Conservation (phyloP, 169 alveolate species). For the Plasmodium gaboni region DNA sequence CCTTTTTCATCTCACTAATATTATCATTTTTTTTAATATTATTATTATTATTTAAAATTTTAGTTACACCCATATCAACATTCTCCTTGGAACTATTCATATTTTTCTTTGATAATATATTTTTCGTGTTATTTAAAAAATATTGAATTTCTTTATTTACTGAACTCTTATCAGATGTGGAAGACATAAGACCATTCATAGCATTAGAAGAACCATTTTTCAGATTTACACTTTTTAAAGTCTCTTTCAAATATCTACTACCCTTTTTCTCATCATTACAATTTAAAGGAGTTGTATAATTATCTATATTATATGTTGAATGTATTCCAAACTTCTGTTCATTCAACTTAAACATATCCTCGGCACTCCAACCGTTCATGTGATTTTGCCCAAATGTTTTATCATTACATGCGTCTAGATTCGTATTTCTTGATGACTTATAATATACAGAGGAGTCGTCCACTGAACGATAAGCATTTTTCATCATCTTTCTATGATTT, state of each 20-base stretch:
- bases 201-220: not conserved
- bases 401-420: conserved; percentile 71
- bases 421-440: conserved; percentile 16
- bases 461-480: conserved; percentile 3
- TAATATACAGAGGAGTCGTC: conserved; percentile 56
- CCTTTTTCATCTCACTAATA: not conserved
- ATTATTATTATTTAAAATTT: not conserved
- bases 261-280: conserved; percentile 26
- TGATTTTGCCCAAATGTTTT: conserved; percentile 84
- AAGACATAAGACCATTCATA: not conserved
- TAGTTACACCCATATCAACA: not conserved
- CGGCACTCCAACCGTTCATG: conserved; percentile 89
- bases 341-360: conserved; percentile 91
- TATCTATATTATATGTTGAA: conserved; percentile 86
- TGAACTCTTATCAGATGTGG: not conserved
- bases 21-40: not conserved
- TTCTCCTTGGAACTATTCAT: not conserved
- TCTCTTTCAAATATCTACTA: not conserved
- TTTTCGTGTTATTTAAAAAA: not conserved
- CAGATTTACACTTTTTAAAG: not conserved
- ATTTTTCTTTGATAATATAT: not conserved
- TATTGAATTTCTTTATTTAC: not conserved
- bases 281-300: conserved; percentile 81
- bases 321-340: conserved; percentile 90
- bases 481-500: conserved; percentile 19